phyloP scores from a whole-genome alignment of 768 basidiomycete genomes.

The Boletus vermiculosoides region DNA sequence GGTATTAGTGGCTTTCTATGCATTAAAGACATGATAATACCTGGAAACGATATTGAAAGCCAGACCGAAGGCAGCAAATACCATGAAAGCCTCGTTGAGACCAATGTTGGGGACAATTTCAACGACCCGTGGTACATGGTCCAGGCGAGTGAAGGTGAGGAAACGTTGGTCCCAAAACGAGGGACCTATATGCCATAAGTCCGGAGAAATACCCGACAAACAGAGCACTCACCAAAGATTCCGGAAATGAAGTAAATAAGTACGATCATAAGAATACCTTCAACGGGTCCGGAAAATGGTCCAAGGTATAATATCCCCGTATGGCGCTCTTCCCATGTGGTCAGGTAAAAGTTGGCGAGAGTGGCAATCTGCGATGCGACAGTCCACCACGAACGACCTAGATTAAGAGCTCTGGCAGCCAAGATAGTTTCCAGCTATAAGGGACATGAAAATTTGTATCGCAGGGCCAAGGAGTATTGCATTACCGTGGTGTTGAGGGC shows the following conservation, averaged over 20 bases:
- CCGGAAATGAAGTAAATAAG: conserved; percentile 77
- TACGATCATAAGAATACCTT: conserved; percentile 89
- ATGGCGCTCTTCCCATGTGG: conserved; percentile 84
- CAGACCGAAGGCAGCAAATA: conserved; percentile 67
- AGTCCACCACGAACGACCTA: conserved; percentile 97
- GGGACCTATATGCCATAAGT: conserved; percentile 50
- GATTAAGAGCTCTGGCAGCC: conserved; percentile 78
- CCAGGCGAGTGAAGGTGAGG: conserved; percentile 55
- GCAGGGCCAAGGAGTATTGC: background rate
- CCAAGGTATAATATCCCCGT: conserved; percentile 92
- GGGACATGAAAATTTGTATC: background rate
- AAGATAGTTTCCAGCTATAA: conserved; percentile 86
- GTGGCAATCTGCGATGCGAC: conserved; percentile 77
- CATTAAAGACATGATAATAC: conserved; percentile 31
- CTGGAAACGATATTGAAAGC: conserved; percentile 78
- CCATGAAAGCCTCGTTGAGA: conserved; percentile 87
- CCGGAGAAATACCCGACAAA: background rate
- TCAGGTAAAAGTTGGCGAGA: conserved; percentile 69
- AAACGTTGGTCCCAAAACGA: conserved; percentile 77
- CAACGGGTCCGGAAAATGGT: conserved; percentile 92
- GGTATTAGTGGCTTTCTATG: conserved; percentile 3
- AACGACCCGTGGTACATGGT: conserved; percentile 47
- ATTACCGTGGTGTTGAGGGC: conserved; percentile 91
- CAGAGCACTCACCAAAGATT: conserved; percentile 52
- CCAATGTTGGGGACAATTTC: conserved; percentile 60